Evolutionary conservation across 2,329 filamentous ascomycete genomes (phyloP), one percentile per base, ranked within the genome.

Genomic region (Achaetomium macrosporum): DNA sequence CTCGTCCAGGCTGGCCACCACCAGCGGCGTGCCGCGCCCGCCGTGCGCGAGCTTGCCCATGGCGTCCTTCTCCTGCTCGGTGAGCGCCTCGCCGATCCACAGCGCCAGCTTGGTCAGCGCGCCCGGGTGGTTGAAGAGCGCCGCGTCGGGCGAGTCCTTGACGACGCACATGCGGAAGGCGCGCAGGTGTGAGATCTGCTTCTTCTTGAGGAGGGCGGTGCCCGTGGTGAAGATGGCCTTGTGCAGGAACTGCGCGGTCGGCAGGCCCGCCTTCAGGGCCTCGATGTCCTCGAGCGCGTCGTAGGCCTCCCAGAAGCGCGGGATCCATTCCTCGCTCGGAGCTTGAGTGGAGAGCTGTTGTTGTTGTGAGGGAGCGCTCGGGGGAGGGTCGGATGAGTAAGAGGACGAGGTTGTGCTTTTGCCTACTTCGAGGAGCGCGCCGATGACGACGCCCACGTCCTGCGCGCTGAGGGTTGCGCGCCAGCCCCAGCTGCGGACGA

Each of bases 401-500:
- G 50, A 42, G 40, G 42, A 30, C 13, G 64, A 43, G 3, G 73
- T 65, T 16, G 66, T 69, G 49, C 76, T 74, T 64, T 79, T 88
- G 29, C 93, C 92, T 29, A 97, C 90, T 72, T 99, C 93, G 1
- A 99, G 80, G 44, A 99, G 85, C 15, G 92, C 90, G 48, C 90
- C 90, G 17, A 97, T 81, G 30, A 97, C 84, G 15, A 96, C 88
- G n/a, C 89, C 90, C 0, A 96, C 90, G 66, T 99, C 93, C 45
- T 92, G 88, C 6, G 93, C 93, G 57, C 88, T 95, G 25, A 97
- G 76, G 46, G 92, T 96, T 1, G 91, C 92, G 66, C 91, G 87
- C 91, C 91, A 99, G 11, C 93, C 93, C 93, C 93, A 99, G 66
- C 90, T 95, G 54, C 91, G 82, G 16, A 97, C 92, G 65, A 97